Percentiles rank a stretch among this genome's conserved stretches.
Conservation (phyloP, 1,284 basidiomycete genomes). For the Neotropicomus parvogracilis region DNA sequence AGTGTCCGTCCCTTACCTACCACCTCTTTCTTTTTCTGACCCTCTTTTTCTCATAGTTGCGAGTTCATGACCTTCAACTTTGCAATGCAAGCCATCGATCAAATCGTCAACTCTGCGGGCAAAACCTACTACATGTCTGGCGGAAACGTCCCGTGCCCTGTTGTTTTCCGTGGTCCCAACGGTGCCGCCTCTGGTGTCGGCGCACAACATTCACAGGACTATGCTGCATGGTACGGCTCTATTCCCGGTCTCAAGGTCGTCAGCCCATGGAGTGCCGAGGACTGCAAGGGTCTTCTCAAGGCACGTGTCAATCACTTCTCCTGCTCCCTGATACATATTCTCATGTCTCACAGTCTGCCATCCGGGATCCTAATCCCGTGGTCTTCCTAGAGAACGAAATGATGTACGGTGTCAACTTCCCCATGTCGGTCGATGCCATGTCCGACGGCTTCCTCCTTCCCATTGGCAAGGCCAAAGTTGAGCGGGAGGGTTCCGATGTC, state of each 20-base stretch:
- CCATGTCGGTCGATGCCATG: slow-evolving; percentile 91
- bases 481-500: slow-evolving; percentile 88
- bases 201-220: slow-evolving; percentile 93
- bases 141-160: slow-evolving; percentile 95
- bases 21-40: slow-evolving; percentile 11
- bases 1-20: slow-evolving; percentile 49
- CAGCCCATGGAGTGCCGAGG: slow-evolving; percentile 95
- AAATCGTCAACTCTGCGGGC: slow-evolving; percentile 99
- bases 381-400: slow-evolving; percentile 99
- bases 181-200: slow-evolving; percentile 96
- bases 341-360: slow-evolving; percentile 65
- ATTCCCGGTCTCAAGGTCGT: slow-evolving; percentile 98
- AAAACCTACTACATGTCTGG: slow-evolving; percentile 99
- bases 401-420: slow-evolving; percentile 96
- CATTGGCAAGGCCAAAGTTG: slow-evolving; percentile 97
- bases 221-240: slow-evolving; percentile 92
- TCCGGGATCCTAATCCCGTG: slow-evolving; percentile 97
- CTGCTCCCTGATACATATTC: slow-evolving; percentile 4
- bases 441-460: slow-evolving; percentile 93
- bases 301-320: slow-evolving; percentile 37
- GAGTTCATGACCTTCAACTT: slow-evolving; percentile 99
- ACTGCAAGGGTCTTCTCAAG: slow-evolving; percentile 98
- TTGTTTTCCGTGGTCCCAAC: slow-evolving; percentile 99
- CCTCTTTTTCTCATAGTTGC: slow-evolving; percentile 53
- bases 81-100: slow-evolving; percentile 97